phyloP scores from a whole-genome alignment of 2,329 filamentous ascomycete species.

The Pleoardoris graminearum region DNA sequence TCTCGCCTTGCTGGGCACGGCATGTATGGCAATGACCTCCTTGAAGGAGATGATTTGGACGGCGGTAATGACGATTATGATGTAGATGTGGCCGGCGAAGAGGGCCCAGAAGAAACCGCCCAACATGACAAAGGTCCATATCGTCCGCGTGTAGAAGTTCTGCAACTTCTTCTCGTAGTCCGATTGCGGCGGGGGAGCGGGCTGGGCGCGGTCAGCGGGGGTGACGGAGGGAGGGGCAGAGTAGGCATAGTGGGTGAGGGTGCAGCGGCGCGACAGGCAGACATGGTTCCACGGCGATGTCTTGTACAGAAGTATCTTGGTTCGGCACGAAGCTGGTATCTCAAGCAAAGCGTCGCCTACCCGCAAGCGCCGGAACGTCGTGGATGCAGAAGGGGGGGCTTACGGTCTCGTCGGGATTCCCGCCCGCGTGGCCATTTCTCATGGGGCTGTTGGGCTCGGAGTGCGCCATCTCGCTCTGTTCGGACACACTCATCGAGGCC shows the following conservation, averaged over 20 bases:
- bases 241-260: background rate
- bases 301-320: background rate
- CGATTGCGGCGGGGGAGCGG: conserved; percentile 51
- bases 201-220: conserved; percentile 31
- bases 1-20: conserved; percentile 87
- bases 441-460: conserved; percentile 57
- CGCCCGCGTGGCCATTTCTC: conserved; percentile 44
- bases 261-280: background rate
- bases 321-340: conserved; percentile 4
- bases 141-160: conserved; percentile 93
- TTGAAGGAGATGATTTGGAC: conserved; percentile 98
- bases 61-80: conserved; percentile 88
- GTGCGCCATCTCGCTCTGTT: conserved; percentile 62
- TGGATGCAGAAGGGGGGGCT: conserved; percentile 3
- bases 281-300: background rate
- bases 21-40: conserved; percentile 97
- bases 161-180: conserved; percentile 99
- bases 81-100: conserved; percentile 96
- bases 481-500: conserved; percentile 71
- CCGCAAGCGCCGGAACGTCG: background rate
- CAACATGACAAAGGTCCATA: conserved; percentile 99
- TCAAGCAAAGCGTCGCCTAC: background rate
- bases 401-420: conserved; percentile 23
- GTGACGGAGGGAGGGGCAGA: background rate
- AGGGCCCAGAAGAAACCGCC: conserved; percentile 86